Evolutionary conservation across 495 filamentous ascomycete species (phyloP), one percentile per base, ranked within the genome.

Genomic region (Parathielavia hyrcaniae): DNA sequence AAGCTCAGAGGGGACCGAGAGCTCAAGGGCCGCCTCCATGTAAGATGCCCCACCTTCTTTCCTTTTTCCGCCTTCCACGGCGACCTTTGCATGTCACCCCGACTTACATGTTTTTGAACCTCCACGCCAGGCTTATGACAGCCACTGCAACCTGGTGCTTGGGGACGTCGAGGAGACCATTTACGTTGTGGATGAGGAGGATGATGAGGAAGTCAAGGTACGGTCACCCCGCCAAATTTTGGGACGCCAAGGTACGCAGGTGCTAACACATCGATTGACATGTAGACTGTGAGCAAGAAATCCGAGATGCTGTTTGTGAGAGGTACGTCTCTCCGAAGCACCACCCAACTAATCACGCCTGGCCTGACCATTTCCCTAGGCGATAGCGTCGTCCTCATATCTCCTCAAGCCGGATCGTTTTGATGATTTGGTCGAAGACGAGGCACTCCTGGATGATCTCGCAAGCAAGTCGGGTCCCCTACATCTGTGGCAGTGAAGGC

Each of bases 241-340:
- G 1, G 1, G 11, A 2, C 5, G 14, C 0, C 4, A 10, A 23
- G 20, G 2, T 3, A 17, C 3, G 30, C 22, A 16, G 7, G 52
- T 52, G 9, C 40, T 58, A 12, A 53, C 56, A 32, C 48, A 32
- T 16, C 46, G 53, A 32, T 16, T 45, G 53, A 4, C 32, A 32
- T 38, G 38, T 60, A 96, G 91, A 95, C 90, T 12, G 84, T 91
- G 55, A 93, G 90, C 72, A 95, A 95, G 74, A 92, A 96, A 67
- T 91, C 90, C 43, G 95, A 97, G 69, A 99, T 97, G 93, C 75
- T 99, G n/a, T 99, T 99, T 67, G 93, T 98, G 26, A 78, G 93
- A 87, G 93, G 92, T 95, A 71, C 53, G n/a, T n/a, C 81, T 74
- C 34, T 40, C 23, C 14, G 16, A 46, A 44, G 43, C 30, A 12